These are phyloP conservation scores for Metarhizium sp. DNA, from an alignment of 2,329 filamentous ascomycete genomes.

Conservation along the genomic window DNA sequence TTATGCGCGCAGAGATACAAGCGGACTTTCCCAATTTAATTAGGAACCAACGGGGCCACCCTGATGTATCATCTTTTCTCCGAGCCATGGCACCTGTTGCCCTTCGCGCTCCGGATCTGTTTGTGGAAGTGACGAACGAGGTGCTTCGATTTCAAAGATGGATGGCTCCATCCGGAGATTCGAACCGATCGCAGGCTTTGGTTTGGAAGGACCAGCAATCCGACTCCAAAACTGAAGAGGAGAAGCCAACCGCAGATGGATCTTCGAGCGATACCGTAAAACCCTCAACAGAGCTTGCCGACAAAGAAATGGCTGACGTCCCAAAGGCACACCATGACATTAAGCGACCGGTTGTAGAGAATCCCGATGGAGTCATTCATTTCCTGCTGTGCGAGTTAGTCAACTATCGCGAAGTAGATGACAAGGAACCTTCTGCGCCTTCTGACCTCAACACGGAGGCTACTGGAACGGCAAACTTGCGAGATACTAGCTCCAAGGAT, in stretches of 20 bases:
- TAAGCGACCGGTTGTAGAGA: conserved; percentile 79
- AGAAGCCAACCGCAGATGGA: conserved; percentile 8
- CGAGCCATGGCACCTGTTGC: conserved; percentile 71
- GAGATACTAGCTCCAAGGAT: conserved; percentile 22
- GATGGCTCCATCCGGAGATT: conserved; percentile 27
- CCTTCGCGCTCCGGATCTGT: conserved; percentile 73
- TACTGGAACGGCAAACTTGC: conserved; percentile 17
- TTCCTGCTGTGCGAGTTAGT: conserved; percentile 89
- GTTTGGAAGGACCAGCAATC: conserved; percentile 25
- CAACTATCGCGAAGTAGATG: conserved; percentile 86
- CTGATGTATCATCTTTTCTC: conserved; percentile 65
- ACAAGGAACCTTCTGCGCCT: conserved; percentile 52
- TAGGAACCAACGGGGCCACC: conserved; percentile 38
- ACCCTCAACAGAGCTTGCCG: conserved; percentile 47
- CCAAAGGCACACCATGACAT: conserved; percentile 56
- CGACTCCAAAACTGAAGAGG: conserved; percentile 11
- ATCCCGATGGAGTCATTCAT: conserved; percentile 89
- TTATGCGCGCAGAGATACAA: conserved; percentile 85
- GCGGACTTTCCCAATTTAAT: conserved; percentile 56
- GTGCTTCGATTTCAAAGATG: conserved; percentile 65
- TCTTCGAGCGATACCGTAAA: conserved; percentile 38
- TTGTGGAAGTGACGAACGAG: conserved; percentile 81
- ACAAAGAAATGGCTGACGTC: conserved; percentile 53
- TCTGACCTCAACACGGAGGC: conserved; percentile 30
- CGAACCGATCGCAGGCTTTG: conserved; percentile 24